phyloP scores from a whole-genome alignment of 1,284 basidiomycete species.

The Fomitopsis palustris region DNA sequence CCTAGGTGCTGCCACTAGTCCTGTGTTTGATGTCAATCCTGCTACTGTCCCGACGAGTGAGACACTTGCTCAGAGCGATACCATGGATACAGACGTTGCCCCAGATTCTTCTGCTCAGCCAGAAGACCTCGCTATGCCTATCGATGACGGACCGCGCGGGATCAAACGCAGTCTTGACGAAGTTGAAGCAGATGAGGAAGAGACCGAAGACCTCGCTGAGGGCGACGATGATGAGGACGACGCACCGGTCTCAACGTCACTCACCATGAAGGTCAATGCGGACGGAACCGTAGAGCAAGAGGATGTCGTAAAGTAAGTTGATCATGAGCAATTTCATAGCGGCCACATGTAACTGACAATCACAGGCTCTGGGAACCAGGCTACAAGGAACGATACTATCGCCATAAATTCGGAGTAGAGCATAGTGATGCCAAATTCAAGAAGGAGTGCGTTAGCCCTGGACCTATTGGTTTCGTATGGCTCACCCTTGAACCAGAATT shows the following conservation, averaged over 20 bases:
- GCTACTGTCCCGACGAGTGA: conserved; percentile 6
- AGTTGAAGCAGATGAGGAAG: conserved; percentile 34
- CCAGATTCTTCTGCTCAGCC: not conserved
- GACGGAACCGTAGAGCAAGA: conserved; percentile 91
- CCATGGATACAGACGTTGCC: conserved; percentile 12
- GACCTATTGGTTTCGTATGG: not conserved
- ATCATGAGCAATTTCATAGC: conserved; percentile 7
- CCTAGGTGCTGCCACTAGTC: conserved; percentile 18
- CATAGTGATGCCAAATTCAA: conserved; percentile 71
- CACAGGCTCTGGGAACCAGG: conserved; percentile 93
- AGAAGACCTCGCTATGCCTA: conserved; percentile 13
- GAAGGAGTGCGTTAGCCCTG: conserved; percentile 54
- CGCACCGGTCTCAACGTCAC: conserved; percentile 35
- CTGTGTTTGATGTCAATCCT: conserved; percentile 4
- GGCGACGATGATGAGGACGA: conserved; percentile 50
- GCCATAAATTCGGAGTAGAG: conserved; percentile 88
- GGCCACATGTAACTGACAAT: too few species aligned
- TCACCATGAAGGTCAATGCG: conserved; percentile 73
- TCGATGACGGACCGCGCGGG: conserved; percentile 34
- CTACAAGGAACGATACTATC: conserved; percentile 94
- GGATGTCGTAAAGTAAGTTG: conserved; percentile 85
- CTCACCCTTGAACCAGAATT: conserved; percentile 47
- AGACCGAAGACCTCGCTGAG: conserved; percentile 32
- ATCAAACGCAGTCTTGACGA: conserved; percentile 71
- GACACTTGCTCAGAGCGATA: conserved; percentile 13